Base-by-base conservation (phyloP, 208 protist species). In the Acanthamoeba lenticulata region DNA sequence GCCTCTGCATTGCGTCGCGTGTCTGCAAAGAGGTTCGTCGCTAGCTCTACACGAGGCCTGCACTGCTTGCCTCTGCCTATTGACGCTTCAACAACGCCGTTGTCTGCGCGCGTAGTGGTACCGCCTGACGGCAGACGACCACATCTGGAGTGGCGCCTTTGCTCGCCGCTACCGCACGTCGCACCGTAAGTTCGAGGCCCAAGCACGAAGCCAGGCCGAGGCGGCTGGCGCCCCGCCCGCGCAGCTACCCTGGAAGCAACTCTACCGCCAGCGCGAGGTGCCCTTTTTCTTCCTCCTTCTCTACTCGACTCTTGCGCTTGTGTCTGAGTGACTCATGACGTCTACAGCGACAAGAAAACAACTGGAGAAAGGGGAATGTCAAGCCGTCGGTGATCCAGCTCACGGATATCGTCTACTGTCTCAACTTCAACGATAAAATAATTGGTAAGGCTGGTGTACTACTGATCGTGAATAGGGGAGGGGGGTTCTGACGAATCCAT, bases 351-450 rank as follows among this genome's bases (percentile, higher is more conserved):
- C 7, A 40, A 27, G 85, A 90, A 27, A 60, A 90, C 9, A 90
- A 90, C 36, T 90, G 85, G 85, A 6, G n/a, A n/a, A 67, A 57
- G 36, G 85, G 85, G 19, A 34, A 42, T 34, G 62, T 44, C n/a
- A 90, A 62, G 38, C 34, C 45, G 29, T 27, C 49, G 24, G 34
- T 19, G 32, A 90, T 90, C n/a, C 85, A 57, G 21, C 47, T 90
- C 40, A 69, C 32, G 17, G 85, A 90, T 27, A 90, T 90, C 34
- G 85, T 90, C 57, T 90, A 90, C 27, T 90, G 55, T 29, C 85
- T 90, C 47, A 62, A 90, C 7, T 90, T 90, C 85, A 67, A 90
- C 57, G 55, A 90, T n/a, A 32, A 90, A n/a, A 49, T 72, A 6
- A 90, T 90, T 49, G 85, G 85, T 90, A 45, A 2, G 19, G 19